Conservation (phyloP, 1,284 basidiomycete species). For the Rhizoctonia solani region DNA sequence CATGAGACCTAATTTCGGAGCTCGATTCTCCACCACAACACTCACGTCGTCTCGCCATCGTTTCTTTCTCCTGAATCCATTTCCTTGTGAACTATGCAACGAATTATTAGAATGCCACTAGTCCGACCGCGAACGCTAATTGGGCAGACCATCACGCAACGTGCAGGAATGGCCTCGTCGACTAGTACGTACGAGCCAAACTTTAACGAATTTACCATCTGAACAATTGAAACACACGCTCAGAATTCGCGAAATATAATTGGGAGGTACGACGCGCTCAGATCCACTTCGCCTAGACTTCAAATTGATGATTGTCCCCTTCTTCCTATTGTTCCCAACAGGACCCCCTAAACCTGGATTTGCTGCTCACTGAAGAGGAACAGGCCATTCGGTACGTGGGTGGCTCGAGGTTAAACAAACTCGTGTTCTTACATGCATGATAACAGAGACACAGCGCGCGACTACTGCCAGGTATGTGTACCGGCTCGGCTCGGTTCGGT, state of each 20-base stretch:
- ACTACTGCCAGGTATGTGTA: conserved; percentile 75
- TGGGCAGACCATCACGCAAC: neutral
- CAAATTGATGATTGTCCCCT: conserved; percentile 17
- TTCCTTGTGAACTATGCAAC: neutral
- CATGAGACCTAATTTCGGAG: conserved; percentile 1
- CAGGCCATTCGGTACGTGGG: conserved; percentile 74
- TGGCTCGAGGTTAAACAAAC: neutral
- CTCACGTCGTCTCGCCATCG: neutral
- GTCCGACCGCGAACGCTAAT: neutral
- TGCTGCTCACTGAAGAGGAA: conserved; percentile 88
- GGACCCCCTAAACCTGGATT: conserved; percentile 79
- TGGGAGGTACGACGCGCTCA: conserved; percentile 61
- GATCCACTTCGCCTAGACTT: neutral
- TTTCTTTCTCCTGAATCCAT: neutral
- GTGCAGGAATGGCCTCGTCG: conserved; percentile 2
- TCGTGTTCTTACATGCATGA: neutral
- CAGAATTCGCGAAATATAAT: conserved; percentile 60
- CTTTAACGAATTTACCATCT: too few relatives aligned
- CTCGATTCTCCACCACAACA: neutral
- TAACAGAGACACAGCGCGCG: conserved; percentile 75
- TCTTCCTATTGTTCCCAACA: conserved; percentile 43
- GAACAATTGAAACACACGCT: neutral
- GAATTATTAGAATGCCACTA: neutral
- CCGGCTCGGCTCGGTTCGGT: conserved; percentile 19
- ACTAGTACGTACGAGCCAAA: neutral